Conservation (phyloP, 2,329 filamentous ascomycete genomes). For the Aureobasidium sp. region DNA sequence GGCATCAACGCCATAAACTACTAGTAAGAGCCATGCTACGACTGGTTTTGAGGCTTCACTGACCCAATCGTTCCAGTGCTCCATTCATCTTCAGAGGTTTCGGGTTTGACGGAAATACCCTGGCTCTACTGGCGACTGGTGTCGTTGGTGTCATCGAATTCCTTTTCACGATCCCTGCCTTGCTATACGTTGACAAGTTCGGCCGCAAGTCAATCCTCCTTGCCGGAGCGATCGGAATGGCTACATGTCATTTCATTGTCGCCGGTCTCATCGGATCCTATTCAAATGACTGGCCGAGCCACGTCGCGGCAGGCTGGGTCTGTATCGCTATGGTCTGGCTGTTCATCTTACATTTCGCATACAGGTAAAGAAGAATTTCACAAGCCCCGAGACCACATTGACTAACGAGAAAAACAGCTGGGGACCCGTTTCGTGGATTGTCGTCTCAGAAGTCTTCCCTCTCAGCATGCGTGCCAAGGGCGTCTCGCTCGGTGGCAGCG, state of each 20-base stretch:
- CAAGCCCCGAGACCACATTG: too few species aligned
- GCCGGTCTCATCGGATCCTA: conserved; percentile 23
- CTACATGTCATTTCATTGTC: conserved; percentile 27
- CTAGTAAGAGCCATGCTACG: conserved; percentile 31
- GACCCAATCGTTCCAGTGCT: background rate
- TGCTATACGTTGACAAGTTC: conserved; percentile 59
- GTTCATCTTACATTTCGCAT: conserved; percentile 66
- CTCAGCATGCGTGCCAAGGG: conserved; percentile 25
- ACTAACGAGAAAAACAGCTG: too few species aligned
- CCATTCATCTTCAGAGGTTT: conserved; percentile 42
- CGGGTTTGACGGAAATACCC: conserved; percentile 37
- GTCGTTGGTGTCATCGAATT: conserved; percentile 65
- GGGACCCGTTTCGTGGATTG: conserved; percentile 37
- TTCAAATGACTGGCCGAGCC: conserved; percentile 21
- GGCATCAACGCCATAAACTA: conserved; percentile 40
- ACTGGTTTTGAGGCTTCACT: background rate
- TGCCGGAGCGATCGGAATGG: conserved; percentile 27
- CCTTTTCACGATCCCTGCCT: conserved; percentile 56
- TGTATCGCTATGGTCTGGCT: conserved; percentile 65
- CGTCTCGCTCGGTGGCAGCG: conserved; percentile 20
- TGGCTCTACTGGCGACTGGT: conserved; percentile 57
- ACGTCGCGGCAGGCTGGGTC: conserved; percentile 30
- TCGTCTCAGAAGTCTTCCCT: conserved; percentile 25
- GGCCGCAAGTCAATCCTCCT: conserved; percentile 53
- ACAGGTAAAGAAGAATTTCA: too few species aligned